Evolutionary conservation across 2,329 filamentous ascomycete genomes (phyloP).

Genomic region (Penicillium sp.): DNA sequence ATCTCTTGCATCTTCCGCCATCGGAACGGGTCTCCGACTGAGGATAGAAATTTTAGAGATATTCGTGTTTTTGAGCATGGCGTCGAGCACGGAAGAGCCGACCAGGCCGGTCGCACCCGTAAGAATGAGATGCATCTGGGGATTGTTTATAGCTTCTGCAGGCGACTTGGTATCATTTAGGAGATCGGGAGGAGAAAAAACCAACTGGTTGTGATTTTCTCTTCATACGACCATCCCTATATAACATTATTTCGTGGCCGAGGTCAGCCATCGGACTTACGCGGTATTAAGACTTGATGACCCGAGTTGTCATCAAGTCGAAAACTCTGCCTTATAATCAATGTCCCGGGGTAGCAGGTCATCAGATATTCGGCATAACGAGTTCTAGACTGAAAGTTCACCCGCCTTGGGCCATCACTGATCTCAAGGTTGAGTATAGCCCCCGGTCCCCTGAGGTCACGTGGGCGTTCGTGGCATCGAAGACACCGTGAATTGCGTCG

Average conservation of each 20-base stretch:
- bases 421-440: no score
- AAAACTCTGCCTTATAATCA: background rate
- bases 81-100: constrained; percentile 60
- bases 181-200: background rate
- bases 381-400: no score
- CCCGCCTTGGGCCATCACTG: no score
- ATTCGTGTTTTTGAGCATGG: constrained; percentile 50
- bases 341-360: background rate
- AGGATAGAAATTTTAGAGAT: constrained; percentile 59
- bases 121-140: constrained; percentile 53
- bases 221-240: background rate
- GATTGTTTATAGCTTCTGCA: background rate
- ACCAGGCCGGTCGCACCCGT: constrained; percentile 68
- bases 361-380: background rate
- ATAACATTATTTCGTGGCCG: background rate
- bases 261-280: background rate
- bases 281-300: background rate
- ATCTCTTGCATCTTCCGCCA: constrained; percentile 50
- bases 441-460: no score
- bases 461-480: no score
- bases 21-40: constrained; percentile 61
- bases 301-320: background rate
- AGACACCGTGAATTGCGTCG: no score
- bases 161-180: background rate
- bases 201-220: no score